Base-by-base conservation (phyloP, 2,329 filamentous ascomycete species). In the Neopestalotiopsis clavispora region DNA sequence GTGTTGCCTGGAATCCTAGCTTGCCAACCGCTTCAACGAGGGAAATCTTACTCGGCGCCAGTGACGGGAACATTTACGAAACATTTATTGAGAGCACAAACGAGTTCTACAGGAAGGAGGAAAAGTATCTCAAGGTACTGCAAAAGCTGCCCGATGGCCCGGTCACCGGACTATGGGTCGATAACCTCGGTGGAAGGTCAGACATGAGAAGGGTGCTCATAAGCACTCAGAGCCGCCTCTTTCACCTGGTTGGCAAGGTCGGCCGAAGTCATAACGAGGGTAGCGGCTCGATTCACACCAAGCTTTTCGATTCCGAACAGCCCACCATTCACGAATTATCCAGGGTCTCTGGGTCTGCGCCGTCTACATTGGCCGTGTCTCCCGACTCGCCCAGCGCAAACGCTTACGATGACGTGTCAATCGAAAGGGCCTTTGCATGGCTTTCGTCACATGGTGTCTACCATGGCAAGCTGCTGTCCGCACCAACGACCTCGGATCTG, bases 11-110 rank as follows among this genome's bases (percentile, higher is more conserved):
- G 96, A 98, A 97, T 76, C 94, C 96, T 1, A 94, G 94, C 2
- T 85, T 95, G 62, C 96, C 96, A 4, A 98, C 95, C 9, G 94
- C 95, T 3, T 97, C 94, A 1, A 99, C 96, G 3, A 88, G 96
- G 68, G 96, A 99, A 84, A 98, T 99, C 49, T 84, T 99, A 9
- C 82, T 99, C 40, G 96, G 96, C 42, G 92, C 94, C 10, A 90
- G 93, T n/a, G 96, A 98, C 81, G 96, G 96, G 32, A 96, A 94
- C 79, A 89, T 99, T 40, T 98, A 97, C 81, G 96, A 99, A 81
- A 92, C 92, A 20, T 98, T 94, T 75, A 95, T 99, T 76, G 96
- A 99, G 80, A 94, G 94, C 3, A 93, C 94, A 14, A 94, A 92
- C 63, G 96, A 98, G 78, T 98, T 98, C 81, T 98, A 98, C 81